Percentiles rank a stretch among this genome's conserved stretches.
phyloP scores from a whole-genome alignment of 139 green algal genomes.

The Auxenochlorella pyrenoidosa region DNA sequence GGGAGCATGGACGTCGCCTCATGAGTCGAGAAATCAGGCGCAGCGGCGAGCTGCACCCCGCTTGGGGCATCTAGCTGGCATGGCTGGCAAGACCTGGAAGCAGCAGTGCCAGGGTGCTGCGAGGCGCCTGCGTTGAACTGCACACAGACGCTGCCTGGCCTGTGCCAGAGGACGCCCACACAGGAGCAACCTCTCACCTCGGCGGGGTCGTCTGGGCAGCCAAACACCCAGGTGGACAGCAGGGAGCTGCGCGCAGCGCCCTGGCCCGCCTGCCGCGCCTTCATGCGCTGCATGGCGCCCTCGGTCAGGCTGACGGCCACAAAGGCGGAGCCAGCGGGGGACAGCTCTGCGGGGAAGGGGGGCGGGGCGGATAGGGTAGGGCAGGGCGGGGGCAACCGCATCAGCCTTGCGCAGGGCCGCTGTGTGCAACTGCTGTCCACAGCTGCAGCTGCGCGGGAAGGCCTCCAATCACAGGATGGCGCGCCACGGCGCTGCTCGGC shows the following conservation, averaged over 20 bases:
- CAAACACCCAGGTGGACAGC: slow-evolving; percentile 47
- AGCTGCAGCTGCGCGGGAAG: no score
- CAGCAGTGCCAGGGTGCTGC: no score
- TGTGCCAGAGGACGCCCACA: no score
- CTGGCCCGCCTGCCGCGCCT: neutral
- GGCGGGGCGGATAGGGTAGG: neutral
- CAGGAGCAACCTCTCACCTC: neutral
- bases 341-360: slow-evolving; percentile 5
- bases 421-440: no score
- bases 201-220: slow-evolving; percentile 38
- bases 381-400: neutral
- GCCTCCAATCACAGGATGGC: no score
- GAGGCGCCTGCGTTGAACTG: no score
- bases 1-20: neutral
- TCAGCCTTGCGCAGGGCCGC: neutral
- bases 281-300: slow-evolving; percentile 28
- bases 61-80: neutral
- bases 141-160: no score
- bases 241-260: neutral
- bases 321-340: slow-evolving; percentile 22
- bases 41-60: no score
- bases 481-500: no score
- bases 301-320: slow-evolving; percentile 27
- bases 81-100: neutral
- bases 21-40: neutral